Conservation (phyloP, 2,329 filamentous ascomycete species). For the Triangularia verruculosa region DNA sequence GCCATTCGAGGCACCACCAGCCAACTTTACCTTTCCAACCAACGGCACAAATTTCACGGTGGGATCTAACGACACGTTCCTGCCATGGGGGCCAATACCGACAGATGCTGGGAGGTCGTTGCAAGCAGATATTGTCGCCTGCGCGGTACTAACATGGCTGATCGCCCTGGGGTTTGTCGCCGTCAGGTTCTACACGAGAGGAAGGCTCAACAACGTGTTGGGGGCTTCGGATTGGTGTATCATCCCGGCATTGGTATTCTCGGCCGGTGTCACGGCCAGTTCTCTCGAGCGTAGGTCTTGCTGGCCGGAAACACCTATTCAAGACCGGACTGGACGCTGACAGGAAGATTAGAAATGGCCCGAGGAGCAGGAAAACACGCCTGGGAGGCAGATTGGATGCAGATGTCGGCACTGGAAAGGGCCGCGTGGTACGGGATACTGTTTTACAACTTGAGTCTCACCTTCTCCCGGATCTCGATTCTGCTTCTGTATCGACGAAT, state of each 20-base stretch:
- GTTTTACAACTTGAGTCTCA: slow-evolving; percentile 31
- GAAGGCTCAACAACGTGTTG: slow-evolving; percentile 36
- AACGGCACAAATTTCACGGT: slow-evolving; percentile 7
- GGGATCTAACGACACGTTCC: not conserved
- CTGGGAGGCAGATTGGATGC: slow-evolving; percentile 23
- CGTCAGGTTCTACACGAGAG: slow-evolving; percentile 40
- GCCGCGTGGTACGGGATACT: slow-evolving; percentile 32
- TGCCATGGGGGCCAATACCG: slow-evolving; percentile 21
- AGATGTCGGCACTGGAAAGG: slow-evolving; percentile 18
- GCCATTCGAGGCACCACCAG: not conserved
- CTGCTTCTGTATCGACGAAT: slow-evolving; percentile 32
- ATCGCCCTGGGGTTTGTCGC: slow-evolving; percentile 35
- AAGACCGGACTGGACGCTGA: not conserved
- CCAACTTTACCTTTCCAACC: slow-evolving; percentile 9
- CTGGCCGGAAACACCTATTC: not conserved
- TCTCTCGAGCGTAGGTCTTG: slow-evolving; percentile 27
- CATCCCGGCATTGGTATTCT: slow-evolving; percentile 33
- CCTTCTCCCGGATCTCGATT: slow-evolving; percentile 32
- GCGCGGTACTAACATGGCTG: slow-evolving; percentile 29
- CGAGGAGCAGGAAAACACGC: slow-evolving; percentile 27
- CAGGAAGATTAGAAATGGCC: slow-evolving; percentile 18
- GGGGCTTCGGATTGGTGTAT: slow-evolving; percentile 39
- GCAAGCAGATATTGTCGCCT: slow-evolving; percentile 29
- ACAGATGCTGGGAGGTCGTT: slow-evolving; percentile 21
- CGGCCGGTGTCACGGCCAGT: slow-evolving; percentile 28